phyloP scores from a whole-genome alignment of 116 monocot species.

The Trichopus zeylanicus region DNA sequence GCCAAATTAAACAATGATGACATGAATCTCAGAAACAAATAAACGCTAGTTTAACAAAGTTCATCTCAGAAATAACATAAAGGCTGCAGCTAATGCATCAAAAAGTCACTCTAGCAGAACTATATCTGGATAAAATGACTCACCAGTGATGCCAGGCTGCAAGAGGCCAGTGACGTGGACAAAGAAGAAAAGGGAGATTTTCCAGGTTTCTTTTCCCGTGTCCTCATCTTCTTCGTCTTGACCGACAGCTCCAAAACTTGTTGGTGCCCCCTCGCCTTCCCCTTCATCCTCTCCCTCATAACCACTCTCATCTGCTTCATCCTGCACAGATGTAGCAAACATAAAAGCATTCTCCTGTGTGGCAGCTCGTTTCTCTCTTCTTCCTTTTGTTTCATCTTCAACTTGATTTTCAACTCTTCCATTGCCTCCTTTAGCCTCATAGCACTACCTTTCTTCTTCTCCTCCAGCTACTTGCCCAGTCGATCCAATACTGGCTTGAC shows the following conservation, averaged over 20 bases:
- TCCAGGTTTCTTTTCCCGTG: conserved; percentile 11
- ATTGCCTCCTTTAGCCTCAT: conserved; percentile 59
- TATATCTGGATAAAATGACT: conserved; percentile 9
- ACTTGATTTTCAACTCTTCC: conserved; percentile 52
- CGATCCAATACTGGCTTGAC: conserved; percentile 52
- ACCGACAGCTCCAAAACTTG: conserved; percentile 56
- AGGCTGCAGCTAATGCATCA: too few relatives aligned
- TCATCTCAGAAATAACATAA: too few relatives aligned
- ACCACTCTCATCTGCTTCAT: conserved; percentile 36
- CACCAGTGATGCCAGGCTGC: conserved; percentile 20
- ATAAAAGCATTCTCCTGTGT: conserved; percentile 12
- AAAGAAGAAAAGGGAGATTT: conserved; percentile 65
- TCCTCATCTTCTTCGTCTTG: conserved; percentile 12
- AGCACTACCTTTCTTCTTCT: conserved; percentile 54
- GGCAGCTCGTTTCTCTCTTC: conserved; percentile 49
- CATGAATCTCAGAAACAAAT: neutral
- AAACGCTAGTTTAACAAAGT: neutral
- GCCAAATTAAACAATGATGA: neutral
- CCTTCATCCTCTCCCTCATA: conserved; percentile 31
- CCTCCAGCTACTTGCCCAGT: conserved; percentile 54
- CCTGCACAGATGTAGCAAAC: conserved; percentile 8
- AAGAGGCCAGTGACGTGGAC: conserved; percentile 37
- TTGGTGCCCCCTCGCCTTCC: conserved; percentile 47
- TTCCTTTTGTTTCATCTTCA: conserved; percentile 67
- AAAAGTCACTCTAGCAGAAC: too few relatives aligned